Base-by-base conservation (phyloP, 371 early-diverging fungal genomes). In the Capillidium rhysosporum region DNA sequence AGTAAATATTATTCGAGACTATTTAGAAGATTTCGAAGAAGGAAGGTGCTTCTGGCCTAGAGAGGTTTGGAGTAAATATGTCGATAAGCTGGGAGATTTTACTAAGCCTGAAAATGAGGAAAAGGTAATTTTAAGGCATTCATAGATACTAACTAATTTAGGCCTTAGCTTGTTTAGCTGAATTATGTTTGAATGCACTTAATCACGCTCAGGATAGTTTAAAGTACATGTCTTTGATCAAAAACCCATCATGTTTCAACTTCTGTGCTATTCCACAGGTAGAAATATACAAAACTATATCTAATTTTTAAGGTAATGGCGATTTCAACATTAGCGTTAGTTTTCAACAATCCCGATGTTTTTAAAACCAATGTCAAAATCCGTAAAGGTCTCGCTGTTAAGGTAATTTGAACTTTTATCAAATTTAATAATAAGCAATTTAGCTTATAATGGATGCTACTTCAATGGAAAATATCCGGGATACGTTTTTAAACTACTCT, bases 261-360 rank as follows among this genome's bases (percentile, higher is more conserved):
- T 95, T 95, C 63, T 87, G 89, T 63, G 97, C 97, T 23, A 97
- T 97, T 56, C 97, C 97, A 21, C 95, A 96, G 71, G 85, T 76
- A 48, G 38, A 54, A 62, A 2, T 47, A 28, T n/a, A 4, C 41
- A 23, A 12, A 30, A 39, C 16, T 52, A 8, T 40, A 58, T 46
- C 30, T 40, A 52, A 46, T 40, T 1, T 40, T 31, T 18, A 49
- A 75, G 75, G 64, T 88, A 24, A 94, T 94, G 97, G 97, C 97
- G 18, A 84, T 96, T 56, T 83, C 97, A n/a, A 86, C 94, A 0
- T 65, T 96, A 23, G 73, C 80, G 29, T 60, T 84, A 49, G 81
- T 90, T 39, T 90, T 84, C 61, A 86, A 88, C 70, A 92, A 92
- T 65, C 67, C 76, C 54, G 69, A 69, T 24, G 69, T 93, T 21